Conservation (phyloP, 1,284 basidiomycete genomes). For the Rhodotorula sp. region DNA sequence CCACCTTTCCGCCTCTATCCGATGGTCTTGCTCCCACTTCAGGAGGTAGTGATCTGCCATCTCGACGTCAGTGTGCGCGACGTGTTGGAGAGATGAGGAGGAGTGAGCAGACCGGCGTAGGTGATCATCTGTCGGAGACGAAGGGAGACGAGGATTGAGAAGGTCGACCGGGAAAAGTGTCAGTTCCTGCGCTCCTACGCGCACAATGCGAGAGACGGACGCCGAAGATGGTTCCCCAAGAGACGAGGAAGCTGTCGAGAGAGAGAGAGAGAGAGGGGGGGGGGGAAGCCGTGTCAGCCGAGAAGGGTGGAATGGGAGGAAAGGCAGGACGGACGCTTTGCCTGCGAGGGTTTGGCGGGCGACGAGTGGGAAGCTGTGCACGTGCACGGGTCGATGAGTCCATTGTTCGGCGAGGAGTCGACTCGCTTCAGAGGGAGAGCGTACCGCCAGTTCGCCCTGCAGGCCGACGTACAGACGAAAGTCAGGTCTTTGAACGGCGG, state of each 20-base stretch:
- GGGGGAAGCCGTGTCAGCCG: not conserved
- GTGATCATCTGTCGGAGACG: slow-evolving; percentile 17
- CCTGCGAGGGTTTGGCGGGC: slow-evolving; percentile 30
- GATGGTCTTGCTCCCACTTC: slow-evolving; percentile 25
- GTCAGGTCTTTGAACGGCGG: not conserved
- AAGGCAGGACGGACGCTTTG: slow-evolving; percentile 5
- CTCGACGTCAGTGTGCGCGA: not conserved
- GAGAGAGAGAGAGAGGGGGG: not conserved
- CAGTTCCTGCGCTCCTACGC: not conserved
- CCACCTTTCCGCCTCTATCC: slow-evolving; percentile 21
- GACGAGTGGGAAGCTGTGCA: slow-evolving; percentile 19
- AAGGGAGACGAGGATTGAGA: not conserved
- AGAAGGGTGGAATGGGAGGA: too few relatives aligned
- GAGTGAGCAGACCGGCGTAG: slow-evolving; percentile 8
- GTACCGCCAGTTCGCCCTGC: slow-evolving; percentile 26
- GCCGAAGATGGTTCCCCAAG: slow-evolving; percentile 24
- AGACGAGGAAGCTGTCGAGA: slow-evolving; percentile 5
- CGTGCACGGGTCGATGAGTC: too few relatives aligned
- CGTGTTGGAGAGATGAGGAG: not conserved
- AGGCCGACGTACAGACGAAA: not conserved
- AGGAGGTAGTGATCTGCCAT: slow-evolving; percentile 26
- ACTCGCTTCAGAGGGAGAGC: not conserved
- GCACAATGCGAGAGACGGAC: not conserved
- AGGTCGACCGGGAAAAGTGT: not conserved
- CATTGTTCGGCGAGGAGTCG: too few relatives aligned